Conservation (phyloP, 2,329 filamentous ascomycete species). For the Fusarium piperis region DNA sequence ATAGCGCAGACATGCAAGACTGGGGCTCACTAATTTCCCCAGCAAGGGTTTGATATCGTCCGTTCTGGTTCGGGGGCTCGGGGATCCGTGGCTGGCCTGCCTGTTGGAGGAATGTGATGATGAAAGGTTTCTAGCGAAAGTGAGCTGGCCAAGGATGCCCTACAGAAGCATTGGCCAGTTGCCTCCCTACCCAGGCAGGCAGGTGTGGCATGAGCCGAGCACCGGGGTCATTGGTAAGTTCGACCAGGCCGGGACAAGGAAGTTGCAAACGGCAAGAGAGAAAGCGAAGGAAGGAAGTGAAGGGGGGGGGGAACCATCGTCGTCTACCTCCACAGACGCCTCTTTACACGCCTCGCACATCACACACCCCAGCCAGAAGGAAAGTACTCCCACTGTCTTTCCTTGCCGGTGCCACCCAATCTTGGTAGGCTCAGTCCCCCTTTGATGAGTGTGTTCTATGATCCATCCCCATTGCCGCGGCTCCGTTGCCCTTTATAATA, state of each 20-base stretch:
- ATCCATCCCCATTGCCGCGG: conserved; percentile 8
- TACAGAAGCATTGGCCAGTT: not conserved
- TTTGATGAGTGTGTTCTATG: conserved; percentile 7
- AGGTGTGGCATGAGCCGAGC: not conserved
- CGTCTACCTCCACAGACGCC: not conserved
- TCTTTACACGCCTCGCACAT: not conserved
- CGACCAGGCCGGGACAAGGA: conserved; percentile 10
- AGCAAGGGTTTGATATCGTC: conserved; percentile 25
- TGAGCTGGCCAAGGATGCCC: conserved; percentile 19
- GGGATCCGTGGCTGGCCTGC: conserved; percentile 25
- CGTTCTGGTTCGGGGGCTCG: conserved; percentile 30
- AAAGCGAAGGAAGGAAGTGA: conserved; percentile 7
- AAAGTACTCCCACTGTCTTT: not conserved
- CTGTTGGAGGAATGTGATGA: conserved; percentile 38
- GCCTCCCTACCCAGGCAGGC: not conserved
- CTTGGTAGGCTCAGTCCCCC: conserved; percentile 26
- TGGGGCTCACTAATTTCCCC: conserved; percentile 24
- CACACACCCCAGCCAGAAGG: not conserved
- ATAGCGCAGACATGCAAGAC: conserved; percentile 23
- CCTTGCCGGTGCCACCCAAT: conserved; percentile 17
- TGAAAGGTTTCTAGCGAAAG: conserved; percentile 25
- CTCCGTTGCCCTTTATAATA: conserved; percentile 35
- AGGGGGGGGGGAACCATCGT: conserved; percentile 4
- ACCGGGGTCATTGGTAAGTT: conserved; percentile 8
- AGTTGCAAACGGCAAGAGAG: conserved; percentile 2